These are phyloP conservation scores for Olyra latifolia DNA, from an alignment of 176 grass and related monocot genomes.

Conservation along the genomic window DNA sequence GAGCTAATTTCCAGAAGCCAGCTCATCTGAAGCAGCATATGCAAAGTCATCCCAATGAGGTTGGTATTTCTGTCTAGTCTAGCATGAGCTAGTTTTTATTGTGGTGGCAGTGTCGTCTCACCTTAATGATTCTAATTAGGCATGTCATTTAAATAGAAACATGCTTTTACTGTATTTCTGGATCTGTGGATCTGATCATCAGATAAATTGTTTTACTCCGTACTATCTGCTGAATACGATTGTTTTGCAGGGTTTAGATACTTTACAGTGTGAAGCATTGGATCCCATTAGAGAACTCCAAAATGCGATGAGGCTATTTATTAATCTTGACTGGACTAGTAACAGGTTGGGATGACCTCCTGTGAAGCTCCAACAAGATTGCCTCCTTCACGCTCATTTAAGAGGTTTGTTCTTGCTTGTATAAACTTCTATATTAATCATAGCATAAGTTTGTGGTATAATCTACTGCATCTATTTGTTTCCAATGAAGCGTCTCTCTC, in stretches of 20 bases:
- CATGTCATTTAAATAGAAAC: background rate
- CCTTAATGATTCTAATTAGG: background rate
- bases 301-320: slow-evolving; percentile 57
- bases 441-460: background rate
- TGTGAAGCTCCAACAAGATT: slow-evolving; percentile 84
- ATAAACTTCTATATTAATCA: slow-evolving; percentile 6
- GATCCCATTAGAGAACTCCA: slow-evolving; percentile 88
- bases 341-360: slow-evolving; percentile 75
- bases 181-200: background rate
- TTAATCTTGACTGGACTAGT: slow-evolving; percentile 75
- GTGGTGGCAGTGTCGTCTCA: background rate
- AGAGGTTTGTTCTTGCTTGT: slow-evolving; percentile 49
- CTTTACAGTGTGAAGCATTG: slow-evolving; percentile 74
- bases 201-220: background rate
- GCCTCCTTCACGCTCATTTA: slow-evolving; percentile 62
- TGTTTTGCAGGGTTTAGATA: slow-evolving; percentile 66
- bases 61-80: slow-evolving; percentile 21
- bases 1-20: slow-evolving; percentile 54
- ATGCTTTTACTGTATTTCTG: slow-evolving; percentile 12
- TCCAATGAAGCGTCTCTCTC: background rate
- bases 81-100: background rate
- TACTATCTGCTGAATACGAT: slow-evolving; percentile 27
- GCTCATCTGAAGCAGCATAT: slow-evolving; percentile 84
- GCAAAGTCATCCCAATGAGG: slow-evolving; percentile 65
- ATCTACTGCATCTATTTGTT: background rate